phyloP scores from a whole-genome alignment of 1,284 basidiomycete species.

The Tranzscheliella williamsii region DNA sequence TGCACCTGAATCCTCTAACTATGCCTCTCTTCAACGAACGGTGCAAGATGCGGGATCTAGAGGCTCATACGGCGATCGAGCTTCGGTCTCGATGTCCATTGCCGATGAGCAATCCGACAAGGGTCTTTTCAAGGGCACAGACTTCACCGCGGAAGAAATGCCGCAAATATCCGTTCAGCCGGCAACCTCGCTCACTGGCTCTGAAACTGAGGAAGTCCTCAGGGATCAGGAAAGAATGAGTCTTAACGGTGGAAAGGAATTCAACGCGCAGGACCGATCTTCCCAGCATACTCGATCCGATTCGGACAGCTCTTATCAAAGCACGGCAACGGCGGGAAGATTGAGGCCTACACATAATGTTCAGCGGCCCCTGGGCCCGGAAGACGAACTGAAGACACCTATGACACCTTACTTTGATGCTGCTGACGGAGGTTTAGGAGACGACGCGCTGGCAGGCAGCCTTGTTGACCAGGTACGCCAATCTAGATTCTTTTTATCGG shows the following conservation, averaged over 20 bases:
- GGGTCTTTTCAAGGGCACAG: slow-evolving; percentile 8
- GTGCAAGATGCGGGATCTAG: slow-evolving; percentile 8
- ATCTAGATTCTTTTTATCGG: too few relatives aligned
- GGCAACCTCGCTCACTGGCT: background rate
- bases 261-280: too few relatives aligned
- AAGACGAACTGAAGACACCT: slow-evolving; percentile 39
- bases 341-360: slow-evolving; percentile 2
- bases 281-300: slow-evolving; percentile 23
- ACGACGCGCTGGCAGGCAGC: too few relatives aligned
- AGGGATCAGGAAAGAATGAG: background rate
- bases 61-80: slow-evolving; percentile 13
- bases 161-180: slow-evolving; percentile 8
- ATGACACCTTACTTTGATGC: slow-evolving; percentile 51
- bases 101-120: slow-evolving; percentile 33
- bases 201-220: background rate
- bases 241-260: too few relatives aligned
- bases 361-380: slow-evolving; percentile 6
- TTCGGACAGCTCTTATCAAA: slow-evolving; percentile 39
- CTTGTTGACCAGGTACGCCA: too few relatives aligned
- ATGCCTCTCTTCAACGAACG: slow-evolving; percentile 7
- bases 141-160: slow-evolving; percentile 17
- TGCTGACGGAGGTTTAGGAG: slow-evolving; percentile 4
- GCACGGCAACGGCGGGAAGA: slow-evolving; percentile 4
- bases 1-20: background rate
- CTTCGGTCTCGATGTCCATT: slow-evolving; percentile 27